Conservation (phyloP, 1,284 basidiomycete genomes). For the Abortiporus biennis region DNA sequence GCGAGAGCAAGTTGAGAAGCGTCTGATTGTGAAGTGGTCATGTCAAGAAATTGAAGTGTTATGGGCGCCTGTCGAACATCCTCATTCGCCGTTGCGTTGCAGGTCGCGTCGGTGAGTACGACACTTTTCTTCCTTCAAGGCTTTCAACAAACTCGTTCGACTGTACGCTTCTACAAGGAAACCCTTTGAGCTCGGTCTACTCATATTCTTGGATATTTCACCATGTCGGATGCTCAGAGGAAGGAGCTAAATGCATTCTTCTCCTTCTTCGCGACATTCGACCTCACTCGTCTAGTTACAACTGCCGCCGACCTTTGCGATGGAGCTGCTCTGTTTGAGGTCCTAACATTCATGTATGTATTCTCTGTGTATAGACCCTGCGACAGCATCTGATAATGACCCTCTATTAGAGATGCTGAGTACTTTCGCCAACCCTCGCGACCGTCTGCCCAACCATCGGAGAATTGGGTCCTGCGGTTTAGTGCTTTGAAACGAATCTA, state of each 20-base stretch:
- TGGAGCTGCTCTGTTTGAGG: conserved; percentile 65
- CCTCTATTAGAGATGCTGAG: conserved; percentile 55
- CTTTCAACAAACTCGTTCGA: no score
- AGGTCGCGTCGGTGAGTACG: no score
- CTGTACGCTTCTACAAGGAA: no score
- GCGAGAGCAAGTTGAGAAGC: not conserved
- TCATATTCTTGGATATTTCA: no score
- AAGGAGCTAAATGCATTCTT: conserved; percentile 74
- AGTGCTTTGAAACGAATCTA: conserved; percentile 79
- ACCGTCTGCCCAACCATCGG: conserved; percentile 54
- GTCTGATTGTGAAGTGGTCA: no score
- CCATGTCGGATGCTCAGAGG: conserved; percentile 42
- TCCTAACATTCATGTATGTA: conserved; percentile 66
- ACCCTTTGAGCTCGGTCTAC: no score
- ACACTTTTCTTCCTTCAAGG: no score
- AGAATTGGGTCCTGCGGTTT: conserved; percentile 90
- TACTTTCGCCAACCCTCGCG: conserved; percentile 68
- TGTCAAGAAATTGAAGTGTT: no score
- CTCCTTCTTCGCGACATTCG: conserved; percentile 71
- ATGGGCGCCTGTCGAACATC: no score
- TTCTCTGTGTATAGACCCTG: not conserved
- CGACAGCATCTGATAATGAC: no score
- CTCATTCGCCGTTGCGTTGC: no score
- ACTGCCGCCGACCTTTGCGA: conserved; percentile 66
- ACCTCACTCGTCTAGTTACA: conserved; percentile 54